Evolutionary conservation across 805 yeast genomes (phyloP), one percentile per base, ranked within the genome.

Genomic region (Ogataea zsoltii): DNA sequence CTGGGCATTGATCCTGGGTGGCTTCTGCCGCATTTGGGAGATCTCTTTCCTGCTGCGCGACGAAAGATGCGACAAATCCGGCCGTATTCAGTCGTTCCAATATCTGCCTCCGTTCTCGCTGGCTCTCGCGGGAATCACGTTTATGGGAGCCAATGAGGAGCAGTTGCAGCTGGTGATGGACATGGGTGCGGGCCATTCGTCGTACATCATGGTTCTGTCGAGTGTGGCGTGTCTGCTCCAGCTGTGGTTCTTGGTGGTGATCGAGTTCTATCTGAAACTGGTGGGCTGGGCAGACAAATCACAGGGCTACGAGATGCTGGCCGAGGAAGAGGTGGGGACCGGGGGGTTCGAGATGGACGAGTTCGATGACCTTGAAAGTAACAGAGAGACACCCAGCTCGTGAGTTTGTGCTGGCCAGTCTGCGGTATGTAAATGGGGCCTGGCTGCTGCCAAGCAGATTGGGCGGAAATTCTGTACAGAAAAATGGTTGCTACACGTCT

Each of bases 61-160:
- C 60, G 71, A 74, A 38, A 66, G 79, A 21, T 53, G 55, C 16
- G 55, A 54, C 19, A 55, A 69, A 11, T 58, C 67, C 7, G 80
- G 79, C 4, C 67, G 66, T 31, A 79, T 88, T 17, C 60, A 72
- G 32, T 74, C 91, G 1, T 89, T 90, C 71, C 98, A 92, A 67
- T 87, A 87, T 62, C 58, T 90, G n/a, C 84, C 98, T 2, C 85
- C 97, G 2, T 80, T 89, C 63, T 78, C 89, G 43, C 71, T 92
- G 41, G 77, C 89, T 2, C 78, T 87, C 51, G 70, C 92, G 1
- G 98, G 98, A 1, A 64, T 85, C 7, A 60, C 88, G 50, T 92
- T 92, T 63, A 91, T 91, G 97, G 80, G 88, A 21, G 98, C 98
- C 17, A 91, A 77, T 51, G 97, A 91, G 62, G 96, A 92, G 63